A percentile compares a stretch with the other conserved stretches of the same genome.
Evolutionary conservation across 169 alveolate genomes (phyloP).

Genomic region (Plasmodium coatneyi): DNA sequence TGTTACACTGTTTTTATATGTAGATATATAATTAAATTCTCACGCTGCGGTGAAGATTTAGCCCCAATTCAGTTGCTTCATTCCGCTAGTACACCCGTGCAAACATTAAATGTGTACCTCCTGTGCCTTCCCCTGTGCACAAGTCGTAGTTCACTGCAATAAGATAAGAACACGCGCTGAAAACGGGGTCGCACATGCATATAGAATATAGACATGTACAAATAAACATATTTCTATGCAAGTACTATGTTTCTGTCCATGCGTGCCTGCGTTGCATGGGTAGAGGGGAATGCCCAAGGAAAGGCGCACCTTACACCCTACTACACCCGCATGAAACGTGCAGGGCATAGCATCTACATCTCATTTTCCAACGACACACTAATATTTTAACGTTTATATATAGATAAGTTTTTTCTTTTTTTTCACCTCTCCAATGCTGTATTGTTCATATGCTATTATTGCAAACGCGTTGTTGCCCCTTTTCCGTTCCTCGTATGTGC

Average conservation of each 20-base stretch:
- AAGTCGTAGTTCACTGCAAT: not conserved
- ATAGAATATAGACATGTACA: not conserved
- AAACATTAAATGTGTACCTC: not conserved
- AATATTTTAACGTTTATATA: not conserved
- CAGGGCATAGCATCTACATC: not conserved
- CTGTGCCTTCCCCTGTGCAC: not conserved
- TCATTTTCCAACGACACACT: not conserved
- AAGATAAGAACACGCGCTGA: not conserved
- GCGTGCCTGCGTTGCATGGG: not conserved
- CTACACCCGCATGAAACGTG: not conserved
- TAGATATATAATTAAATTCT: constrained; percentile 9
- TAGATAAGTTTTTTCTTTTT: not conserved
- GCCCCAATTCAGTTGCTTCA: not conserved
- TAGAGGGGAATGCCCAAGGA: not conserved
- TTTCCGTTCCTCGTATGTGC: not conserved
- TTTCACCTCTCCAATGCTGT: not conserved
- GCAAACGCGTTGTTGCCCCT: not conserved
- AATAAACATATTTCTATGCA: not conserved
- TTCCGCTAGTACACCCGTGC: not conserved
- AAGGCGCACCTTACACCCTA: not conserved
- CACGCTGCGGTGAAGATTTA: not conserved
- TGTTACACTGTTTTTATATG: constrained; percentile 2
- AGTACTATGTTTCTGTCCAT: not conserved
- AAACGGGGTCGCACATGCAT: not conserved
- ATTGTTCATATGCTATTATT: not conserved